phyloP scores from a whole-genome alignment of 805 yeast genomes.

The Pichia paraexigua region DNA sequence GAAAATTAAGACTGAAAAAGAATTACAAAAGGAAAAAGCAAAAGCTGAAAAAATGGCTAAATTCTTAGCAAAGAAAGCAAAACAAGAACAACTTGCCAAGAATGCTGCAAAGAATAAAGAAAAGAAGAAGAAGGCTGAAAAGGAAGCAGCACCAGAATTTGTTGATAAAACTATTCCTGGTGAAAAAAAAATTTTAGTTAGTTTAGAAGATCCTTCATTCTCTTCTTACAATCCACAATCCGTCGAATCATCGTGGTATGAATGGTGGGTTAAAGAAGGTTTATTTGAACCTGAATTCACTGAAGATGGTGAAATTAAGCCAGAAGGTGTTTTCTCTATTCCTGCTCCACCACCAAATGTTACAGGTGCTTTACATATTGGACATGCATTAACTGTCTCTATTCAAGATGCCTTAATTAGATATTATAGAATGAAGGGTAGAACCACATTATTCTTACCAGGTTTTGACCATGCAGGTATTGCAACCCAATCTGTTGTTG shows the following conservation, averaged over 20 bases:
- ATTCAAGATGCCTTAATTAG: conserved; percentile 91
- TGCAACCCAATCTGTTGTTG: conserved; percentile 97
- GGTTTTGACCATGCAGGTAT: conserved; percentile 99
- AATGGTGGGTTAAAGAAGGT: conserved; percentile 91
- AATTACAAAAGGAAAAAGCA: conserved; percentile 58
- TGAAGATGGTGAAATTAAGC: conserved; percentile 63
- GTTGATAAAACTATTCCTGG: conserved; percentile 80
- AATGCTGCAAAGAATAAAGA: conserved; percentile 35
- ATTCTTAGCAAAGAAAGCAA: conserved; percentile 74
- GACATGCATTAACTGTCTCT: conserved; percentile 93
- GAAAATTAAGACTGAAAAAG: conserved; percentile 51
- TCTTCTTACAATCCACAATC: conserved; percentile 89
- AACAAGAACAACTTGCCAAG: conserved; percentile 54
- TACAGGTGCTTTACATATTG: conserved; percentile 97
- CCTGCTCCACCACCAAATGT: conserved; percentile 99
- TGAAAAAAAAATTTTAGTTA: conserved; percentile 81
- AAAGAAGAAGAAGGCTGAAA: conserved; percentile 62
- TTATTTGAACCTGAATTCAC: conserved; percentile 82
- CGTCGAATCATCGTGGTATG: conserved; percentile 96
- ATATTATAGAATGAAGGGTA: conserved; percentile 95
- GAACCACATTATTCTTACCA: conserved; percentile 85
- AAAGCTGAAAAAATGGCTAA: conserved; percentile 50
- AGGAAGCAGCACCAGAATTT: conserved; percentile 69
- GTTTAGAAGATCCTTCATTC: conserved; percentile 85
- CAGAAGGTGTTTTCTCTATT: conserved; percentile 79